Base-by-base conservation (phyloP, 2,329 filamentous ascomycete genomes). In the Colletotrichum sp. region DNA sequence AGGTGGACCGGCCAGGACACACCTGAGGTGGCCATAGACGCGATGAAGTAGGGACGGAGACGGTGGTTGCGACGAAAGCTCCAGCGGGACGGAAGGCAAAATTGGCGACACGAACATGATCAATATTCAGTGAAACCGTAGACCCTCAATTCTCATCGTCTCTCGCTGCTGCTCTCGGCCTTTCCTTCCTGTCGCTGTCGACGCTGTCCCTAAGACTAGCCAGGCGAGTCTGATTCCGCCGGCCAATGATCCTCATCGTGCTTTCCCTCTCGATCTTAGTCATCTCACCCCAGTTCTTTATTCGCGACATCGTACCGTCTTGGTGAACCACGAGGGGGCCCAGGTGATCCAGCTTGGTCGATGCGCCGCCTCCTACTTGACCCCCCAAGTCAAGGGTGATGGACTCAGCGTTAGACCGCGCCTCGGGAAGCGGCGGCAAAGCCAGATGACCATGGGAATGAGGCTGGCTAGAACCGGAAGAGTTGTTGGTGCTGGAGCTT, bases 211-310 rank as follows among this genome's bases (percentile, higher is more conserved):
- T 66, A 80, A 95, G 82, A 34, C 85, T 88, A 65, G 89, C 91
- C 78, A 93, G 82, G 16, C 94, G 86, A 80, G 89, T 79, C 85
- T 93, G 88, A 82, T 96, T 96, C 81, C 94, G 87, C 88, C 91
- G 93, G 12, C 91, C 91, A 79, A 96, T 81, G 64, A 95, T 85
- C 62, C 92, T 88, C 82, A 95, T 78, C 49, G 94, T 95, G 80
- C 92, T 94, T 82, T 90, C 85, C 82, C 87, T 89, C 87, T 96
- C 94, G 8, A 92, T 88, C 30, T 92, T 91, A 3, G 90, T 90
- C 94, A 96, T 95, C 78, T 92, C 86, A 11, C 86, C 87, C 94
- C 94, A 96, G 83, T 96, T 96, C 44, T 89, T 85, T 79, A 96
- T 94, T 39, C 94, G 89, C 72, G 92, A 92, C 79, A 95, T 83